Base-by-base conservation (phyloP, 257 asterid genomes). In the Gardenia jasminoides region DNA sequence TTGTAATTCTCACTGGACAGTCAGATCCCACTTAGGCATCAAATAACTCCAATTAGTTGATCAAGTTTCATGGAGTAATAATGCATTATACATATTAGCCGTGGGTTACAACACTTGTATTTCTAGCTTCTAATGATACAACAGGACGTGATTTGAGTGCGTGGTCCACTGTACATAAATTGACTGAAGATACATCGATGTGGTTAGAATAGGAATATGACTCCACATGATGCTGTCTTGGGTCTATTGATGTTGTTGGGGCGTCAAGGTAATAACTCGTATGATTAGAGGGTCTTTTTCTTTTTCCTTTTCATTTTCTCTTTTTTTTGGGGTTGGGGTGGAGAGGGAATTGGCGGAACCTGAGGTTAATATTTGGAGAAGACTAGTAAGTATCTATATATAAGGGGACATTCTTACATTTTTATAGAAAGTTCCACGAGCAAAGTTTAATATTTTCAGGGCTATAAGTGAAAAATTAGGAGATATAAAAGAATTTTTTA, bases 121-220 rank as follows among this genome's bases (percentile, higher is more conserved):
- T 47, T 72, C 22, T 2, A 72, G 46, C 16, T 3, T 31, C 59
- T 44, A 59, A 79, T 70, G 39, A 78, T 78, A 54, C 26, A 20
- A 6, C 0, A 19, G 69, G 48, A 44, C 15, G 64, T 70, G 71
- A 46, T 43, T 79, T 59, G 66, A 70, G 75, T 72, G 78, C 36
- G 44, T 70, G 78, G 74, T 71, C 66, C 78, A 31, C 67, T 22
- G 65, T n/a, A 72, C 5, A 48, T 47, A 17, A 52, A 71, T 1
- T 31, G 70, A 41, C 43, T 58, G 77, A 76, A 44, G 67, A 20
- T 22, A 17, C 13, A 33, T 68, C 59, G 69, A 76, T 54, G 68
- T 58, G n/a, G 46, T 6, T 30, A 48, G 66, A 72, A 56, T 44
- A 13, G 69, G 50, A 39, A 41, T 44, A 70, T 78, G 48, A 67